phyloP scores from a whole-genome alignment of 2,329 filamentous ascomycete species.

The Pseudogymnoascus sp. region DNA sequence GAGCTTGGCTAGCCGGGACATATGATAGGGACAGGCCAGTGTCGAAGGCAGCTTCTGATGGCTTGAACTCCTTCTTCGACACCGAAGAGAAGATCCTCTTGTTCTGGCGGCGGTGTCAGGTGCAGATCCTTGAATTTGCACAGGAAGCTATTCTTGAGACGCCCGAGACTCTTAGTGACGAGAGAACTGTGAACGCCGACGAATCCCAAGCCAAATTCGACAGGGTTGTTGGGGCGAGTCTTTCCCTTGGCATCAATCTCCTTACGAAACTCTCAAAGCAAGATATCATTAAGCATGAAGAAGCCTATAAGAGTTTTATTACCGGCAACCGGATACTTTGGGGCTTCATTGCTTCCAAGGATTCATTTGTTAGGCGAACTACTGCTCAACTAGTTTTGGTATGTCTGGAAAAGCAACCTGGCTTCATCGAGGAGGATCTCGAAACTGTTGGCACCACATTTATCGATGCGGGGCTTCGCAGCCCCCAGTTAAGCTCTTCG shows the following conservation, averaged over 20 bases:
- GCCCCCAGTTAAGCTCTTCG: slow-evolving; percentile 65
- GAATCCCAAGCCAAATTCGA: slow-evolving; percentile 82
- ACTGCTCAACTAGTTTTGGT: slow-evolving; percentile 43
- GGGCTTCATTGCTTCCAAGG: slow-evolving; percentile 57
- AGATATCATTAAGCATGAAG: slow-evolving; percentile 52
- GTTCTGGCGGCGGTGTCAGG: slow-evolving; percentile 76
- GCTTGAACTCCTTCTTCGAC: slow-evolving; percentile 65
- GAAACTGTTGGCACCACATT: slow-evolving; percentile 49
- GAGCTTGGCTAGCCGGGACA: slow-evolving; percentile 82
- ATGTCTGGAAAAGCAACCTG: slow-evolving; percentile 40
- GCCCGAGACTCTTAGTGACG: slow-evolving; percentile 75
- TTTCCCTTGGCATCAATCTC: slow-evolving; percentile 48
- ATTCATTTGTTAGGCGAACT: slow-evolving; percentile 43
- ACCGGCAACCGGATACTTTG: slow-evolving; percentile 53
- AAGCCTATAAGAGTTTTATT: slow-evolving; percentile 59
- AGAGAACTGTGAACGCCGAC: slow-evolving; percentile 72
- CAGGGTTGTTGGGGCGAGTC: slow-evolving; percentile 54
- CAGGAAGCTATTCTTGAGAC: slow-evolving; percentile 75
- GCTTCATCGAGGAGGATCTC: slow-evolving; percentile 41
- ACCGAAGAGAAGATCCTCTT: slow-evolving; percentile 69
- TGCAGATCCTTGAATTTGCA: slow-evolving; percentile 73
- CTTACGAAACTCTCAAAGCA: slow-evolving; percentile 39
- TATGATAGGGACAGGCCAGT: slow-evolving; percentile 79
- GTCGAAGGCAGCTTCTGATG: slow-evolving; percentile 66
- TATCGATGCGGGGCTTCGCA: slow-evolving; percentile 64